A percentile compares a stretch with the other conserved stretches of the same genome.
phyloP scores from a whole-genome alignment of 208 protist genomes.

The Leishmania turanica region DNA sequence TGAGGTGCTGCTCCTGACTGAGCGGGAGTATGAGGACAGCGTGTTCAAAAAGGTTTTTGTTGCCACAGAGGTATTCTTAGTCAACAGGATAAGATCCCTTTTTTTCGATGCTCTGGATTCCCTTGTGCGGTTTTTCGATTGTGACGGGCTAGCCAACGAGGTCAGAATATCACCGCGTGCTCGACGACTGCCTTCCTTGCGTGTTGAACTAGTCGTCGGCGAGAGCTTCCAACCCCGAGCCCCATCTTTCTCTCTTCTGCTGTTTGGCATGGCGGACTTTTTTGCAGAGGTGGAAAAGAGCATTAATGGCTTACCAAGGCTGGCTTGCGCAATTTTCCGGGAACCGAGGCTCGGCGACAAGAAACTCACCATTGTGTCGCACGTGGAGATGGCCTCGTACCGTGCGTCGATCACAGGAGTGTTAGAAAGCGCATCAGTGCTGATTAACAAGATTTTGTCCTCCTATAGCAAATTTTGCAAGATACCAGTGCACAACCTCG shows the following conservation, averaged over 20 bases:
- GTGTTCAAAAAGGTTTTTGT: slow-evolving; percentile 65
- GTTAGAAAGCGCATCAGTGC: slow-evolving; percentile 39
- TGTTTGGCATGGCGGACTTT: slow-evolving; percentile 66
- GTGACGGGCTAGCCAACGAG: slow-evolving; percentile 12
- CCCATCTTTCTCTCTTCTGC: slow-evolving; percentile 58
- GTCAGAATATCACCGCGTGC: slow-evolving; percentile 39
- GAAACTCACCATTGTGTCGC: slow-evolving; percentile 38
- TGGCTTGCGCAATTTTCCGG: slow-evolving; percentile 61
- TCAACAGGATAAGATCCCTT: slow-evolving; percentile 53
- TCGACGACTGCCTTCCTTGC: slow-evolving; percentile 43
- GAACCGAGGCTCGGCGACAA: slow-evolving; percentile 53
- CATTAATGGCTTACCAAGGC: slow-evolving; percentile 61
- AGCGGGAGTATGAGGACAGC: slow-evolving; percentile 42
- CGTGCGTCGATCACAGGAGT: slow-evolving; percentile 35
- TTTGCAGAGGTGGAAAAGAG: slow-evolving; percentile 59
- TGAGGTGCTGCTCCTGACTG: slow-evolving; percentile 41
- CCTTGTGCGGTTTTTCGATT: slow-evolving; percentile 67
- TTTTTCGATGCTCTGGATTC: slow-evolving; percentile 57
- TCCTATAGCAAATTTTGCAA: slow-evolving; percentile 54
- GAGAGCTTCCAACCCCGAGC: slow-evolving; percentile 60
- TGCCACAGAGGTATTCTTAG: slow-evolving; percentile 75
- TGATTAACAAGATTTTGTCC: slow-evolving; percentile 50
- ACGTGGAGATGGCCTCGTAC: slow-evolving; percentile 42
- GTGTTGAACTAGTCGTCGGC: slow-evolving; percentile 56
- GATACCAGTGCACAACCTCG: slow-evolving; percentile 47